phyloP scores from a whole-genome alignment of 176 grass and related monocot species.

The Triticum dicoccoides region DNA sequence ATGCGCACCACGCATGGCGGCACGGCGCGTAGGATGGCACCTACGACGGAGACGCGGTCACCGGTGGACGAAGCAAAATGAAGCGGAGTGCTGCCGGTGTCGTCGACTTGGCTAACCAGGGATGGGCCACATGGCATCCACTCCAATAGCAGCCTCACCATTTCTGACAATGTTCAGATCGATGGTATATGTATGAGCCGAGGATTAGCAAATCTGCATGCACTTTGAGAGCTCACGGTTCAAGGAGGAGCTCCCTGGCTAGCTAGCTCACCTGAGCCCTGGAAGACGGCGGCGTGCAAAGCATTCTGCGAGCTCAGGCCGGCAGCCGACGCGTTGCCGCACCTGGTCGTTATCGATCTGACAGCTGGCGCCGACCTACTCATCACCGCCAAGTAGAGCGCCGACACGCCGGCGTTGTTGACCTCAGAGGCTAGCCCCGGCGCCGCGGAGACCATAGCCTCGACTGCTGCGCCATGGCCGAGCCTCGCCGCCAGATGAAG shows the following conservation, averaged over 20 bases:
- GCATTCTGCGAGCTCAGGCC: slow-evolving; percentile 16
- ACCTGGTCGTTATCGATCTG: background rate
- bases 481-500: slow-evolving; percentile 17
- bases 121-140: background rate
- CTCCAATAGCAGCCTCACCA: background rate
- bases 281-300: slow-evolving; percentile 31
- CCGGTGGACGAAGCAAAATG: slow-evolving; percentile 16
- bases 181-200: background rate
- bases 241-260: background rate
- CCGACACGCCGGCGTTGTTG: background rate
- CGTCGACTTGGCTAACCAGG: background rate
- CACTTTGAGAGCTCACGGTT: background rate
- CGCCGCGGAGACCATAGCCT: background rate
- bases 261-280: background rate
- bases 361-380: background rate
- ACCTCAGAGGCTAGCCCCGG: background rate
- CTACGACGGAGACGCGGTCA: background rate
- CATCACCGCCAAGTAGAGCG: slow-evolving; percentile 24
- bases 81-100: slow-evolving; percentile 6
- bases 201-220: background rate
- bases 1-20: background rate
- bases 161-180: background rate
- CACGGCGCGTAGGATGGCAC: background rate
- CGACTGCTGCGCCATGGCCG: background rate
- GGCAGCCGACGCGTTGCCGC: background rate